Evolutionary conservation across 2,329 filamentous ascomycete genomes (phyloP).

Genomic region (Fusarium annulatum): DNA sequence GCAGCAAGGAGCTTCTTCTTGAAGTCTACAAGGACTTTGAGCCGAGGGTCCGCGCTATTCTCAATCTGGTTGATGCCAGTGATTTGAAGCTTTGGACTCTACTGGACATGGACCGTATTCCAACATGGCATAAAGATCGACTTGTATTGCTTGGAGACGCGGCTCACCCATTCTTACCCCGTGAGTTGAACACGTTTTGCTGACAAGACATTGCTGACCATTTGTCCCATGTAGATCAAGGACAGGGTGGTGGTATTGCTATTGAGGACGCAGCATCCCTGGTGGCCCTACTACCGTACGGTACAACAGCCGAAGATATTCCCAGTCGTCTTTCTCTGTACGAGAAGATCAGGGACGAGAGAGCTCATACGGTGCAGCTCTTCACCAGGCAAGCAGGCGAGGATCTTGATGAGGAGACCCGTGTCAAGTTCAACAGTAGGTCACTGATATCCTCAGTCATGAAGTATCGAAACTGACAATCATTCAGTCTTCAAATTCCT

Average conservation of each 20-base stretch:
- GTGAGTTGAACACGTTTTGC: fast-evolving
- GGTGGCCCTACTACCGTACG: conserved; percentile 63
- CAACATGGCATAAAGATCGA: conserved; percentile 63
- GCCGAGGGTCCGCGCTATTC: conserved; percentile 52
- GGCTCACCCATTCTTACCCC: conserved; percentile 73
- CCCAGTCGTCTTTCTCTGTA: conserved; percentile 68
- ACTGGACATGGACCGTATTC: conserved; percentile 70
- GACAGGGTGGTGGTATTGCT: conserved; percentile 64
- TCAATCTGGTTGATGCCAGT: conserved; percentile 56
- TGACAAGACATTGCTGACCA: fast-evolving
- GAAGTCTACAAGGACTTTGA: conserved; percentile 57
- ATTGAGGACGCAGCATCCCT: conserved; percentile 75
- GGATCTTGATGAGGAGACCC: conserved; percentile 55
- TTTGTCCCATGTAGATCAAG: conserved; percentile 5
- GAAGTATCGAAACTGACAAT: neutral
- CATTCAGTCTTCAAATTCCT: conserved; percentile 17
- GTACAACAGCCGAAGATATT: conserved; percentile 58
- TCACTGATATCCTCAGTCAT: fast-evolving
- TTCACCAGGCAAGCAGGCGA: conserved; percentile 64
- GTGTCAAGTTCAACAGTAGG: conserved; percentile 55
- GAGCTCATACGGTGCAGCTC: conserved; percentile 68
- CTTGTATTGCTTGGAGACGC: conserved; percentile 73
- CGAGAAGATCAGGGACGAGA: conserved; percentile 65
- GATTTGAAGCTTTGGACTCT: conserved; percentile 68
- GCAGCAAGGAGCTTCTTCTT: conserved; percentile 51